These are phyloP conservation scores for Carex sylvatica DNA, from an alignment of 202 grass and related monocot genomes.

Conservation along the genomic window DNA sequence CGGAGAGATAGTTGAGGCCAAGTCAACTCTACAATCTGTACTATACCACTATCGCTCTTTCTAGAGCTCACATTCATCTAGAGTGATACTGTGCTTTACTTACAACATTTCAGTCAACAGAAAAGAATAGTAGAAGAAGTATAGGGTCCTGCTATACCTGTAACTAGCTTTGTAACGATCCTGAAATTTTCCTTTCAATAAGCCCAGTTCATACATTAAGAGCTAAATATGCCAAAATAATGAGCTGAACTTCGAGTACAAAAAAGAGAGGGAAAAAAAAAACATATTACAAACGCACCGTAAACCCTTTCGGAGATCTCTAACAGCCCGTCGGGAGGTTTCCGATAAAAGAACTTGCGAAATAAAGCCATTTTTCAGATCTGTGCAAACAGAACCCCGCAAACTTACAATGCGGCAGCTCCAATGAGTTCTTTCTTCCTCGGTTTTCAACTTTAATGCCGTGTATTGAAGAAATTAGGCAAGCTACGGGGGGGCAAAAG, in stretches of 20 bases:
- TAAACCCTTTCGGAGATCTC: constrained; percentile 98
- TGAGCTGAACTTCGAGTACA: not conserved
- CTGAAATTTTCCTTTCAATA: not conserved
- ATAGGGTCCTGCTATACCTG: not conserved
- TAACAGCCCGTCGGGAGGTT: constrained; percentile 90
- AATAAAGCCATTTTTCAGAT: constrained; percentile 84
- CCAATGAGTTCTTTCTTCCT: not conserved
- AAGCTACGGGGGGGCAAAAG: not conserved
- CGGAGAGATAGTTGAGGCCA: not conserved
- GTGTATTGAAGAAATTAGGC: not conserved
- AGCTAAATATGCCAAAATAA: not conserved
- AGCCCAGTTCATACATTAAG: not conserved
- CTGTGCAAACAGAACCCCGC: constrained; percentile 25
- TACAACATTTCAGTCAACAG: not conserved
- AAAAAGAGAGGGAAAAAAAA: not conserved
- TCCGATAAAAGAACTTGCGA: constrained; percentile 98
- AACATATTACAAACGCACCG: constrained; percentile 38
- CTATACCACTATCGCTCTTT: not conserved
- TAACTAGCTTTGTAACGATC: not conserved
- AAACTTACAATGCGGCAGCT: constrained; percentile 17
- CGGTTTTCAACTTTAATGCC: not conserved
- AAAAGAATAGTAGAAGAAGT: not conserved
- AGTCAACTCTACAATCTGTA: not conserved
- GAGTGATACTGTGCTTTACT: not conserved
- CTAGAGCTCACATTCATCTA: not conserved